phyloP scores from a whole-genome alignment of 176 grass and related monocot genomes.

The Triticum aestivum region DNA sequence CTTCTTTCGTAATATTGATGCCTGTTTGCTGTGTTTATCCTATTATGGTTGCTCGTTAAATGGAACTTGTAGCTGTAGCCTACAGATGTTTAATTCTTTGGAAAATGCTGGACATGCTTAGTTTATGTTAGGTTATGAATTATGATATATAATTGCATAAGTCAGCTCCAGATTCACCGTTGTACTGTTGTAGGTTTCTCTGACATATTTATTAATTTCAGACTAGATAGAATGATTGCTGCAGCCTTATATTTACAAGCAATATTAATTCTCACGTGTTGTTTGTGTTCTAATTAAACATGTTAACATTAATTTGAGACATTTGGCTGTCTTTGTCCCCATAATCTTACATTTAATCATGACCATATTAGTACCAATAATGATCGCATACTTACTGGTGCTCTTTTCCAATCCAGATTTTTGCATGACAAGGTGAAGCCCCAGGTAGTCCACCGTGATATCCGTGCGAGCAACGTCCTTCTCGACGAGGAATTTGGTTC shows the following conservation, averaged over 20 bases:
- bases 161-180: neutral
- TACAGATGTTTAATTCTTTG: conserved; percentile 9
- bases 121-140: conserved; percentile 6
- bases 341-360: neutral
- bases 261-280: neutral
- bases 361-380: neutral
- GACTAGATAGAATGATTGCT: neutral
- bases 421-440: conserved; percentile 98
- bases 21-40: neutral
- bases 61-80: neutral
- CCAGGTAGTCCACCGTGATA: conserved; percentile 96
- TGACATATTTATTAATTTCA: neutral
- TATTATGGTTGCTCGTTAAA: neutral
- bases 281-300: neutral
- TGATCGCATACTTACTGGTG: conserved; percentile 10
- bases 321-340: neutral
- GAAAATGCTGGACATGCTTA: neutral
- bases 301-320: neutral
- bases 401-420: conserved; percentile 54
- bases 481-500: conserved; percentile 92
- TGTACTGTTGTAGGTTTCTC: neutral
- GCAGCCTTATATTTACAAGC: neutral
- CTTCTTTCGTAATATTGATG: neutral
- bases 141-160: neutral
- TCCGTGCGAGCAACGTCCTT: conserved; percentile 87